phyloP scores from a whole-genome alignment of 371 early-diverging fungal species.

The Umbelopsis sp. region DNA sequence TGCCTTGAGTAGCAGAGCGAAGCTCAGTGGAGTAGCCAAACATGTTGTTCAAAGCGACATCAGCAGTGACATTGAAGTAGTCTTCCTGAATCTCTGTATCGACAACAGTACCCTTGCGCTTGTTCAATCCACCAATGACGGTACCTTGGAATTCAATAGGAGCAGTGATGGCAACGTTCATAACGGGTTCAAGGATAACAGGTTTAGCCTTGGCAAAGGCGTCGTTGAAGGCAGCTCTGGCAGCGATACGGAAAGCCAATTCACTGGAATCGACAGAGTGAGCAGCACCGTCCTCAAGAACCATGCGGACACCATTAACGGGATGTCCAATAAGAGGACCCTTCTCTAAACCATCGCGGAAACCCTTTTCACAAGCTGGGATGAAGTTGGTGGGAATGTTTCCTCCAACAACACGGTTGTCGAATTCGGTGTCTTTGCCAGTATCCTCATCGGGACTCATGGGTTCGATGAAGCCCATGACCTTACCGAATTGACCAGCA shows the following conservation, averaged over 20 bases:
- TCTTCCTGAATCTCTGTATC: slow-evolving; percentile 96
- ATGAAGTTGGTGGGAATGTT: slow-evolving; percentile 94
- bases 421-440: slow-evolving; percentile 58
- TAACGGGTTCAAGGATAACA: slow-evolving; percentile 93
- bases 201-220: slow-evolving; percentile 83
- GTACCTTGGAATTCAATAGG: slow-evolving; percentile 96
- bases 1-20: slow-evolving; percentile 93
- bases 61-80: slow-evolving; percentile 82
- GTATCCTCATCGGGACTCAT: slow-evolving; percentile 63
- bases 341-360: slow-evolving; percentile 88
- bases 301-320: slow-evolving; percentile 85
- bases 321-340: slow-evolving; percentile 94
- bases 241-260: slow-evolving; percentile 94
- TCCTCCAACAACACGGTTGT: slow-evolving; percentile 89
- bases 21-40: slow-evolving; percentile 97
- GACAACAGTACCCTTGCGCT: slow-evolving; percentile 94
- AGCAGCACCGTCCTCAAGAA: slow-evolving; percentile 93
- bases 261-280: slow-evolving; percentile 97
- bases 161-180: slow-evolving; percentile 91
- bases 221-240: slow-evolving; percentile 87
- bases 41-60: slow-evolving; percentile 96
- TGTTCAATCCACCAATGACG: slow-evolving; percentile 91
- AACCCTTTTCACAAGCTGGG: slow-evolving; percentile 97
- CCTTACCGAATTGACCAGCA: slow-evolving; percentile 95
- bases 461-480: slow-evolving; percentile 92